Evolutionary conservation across 2,329 filamentous ascomycete species (phyloP).

Genomic region (Ophiosphaerella herpotricha): DNA sequence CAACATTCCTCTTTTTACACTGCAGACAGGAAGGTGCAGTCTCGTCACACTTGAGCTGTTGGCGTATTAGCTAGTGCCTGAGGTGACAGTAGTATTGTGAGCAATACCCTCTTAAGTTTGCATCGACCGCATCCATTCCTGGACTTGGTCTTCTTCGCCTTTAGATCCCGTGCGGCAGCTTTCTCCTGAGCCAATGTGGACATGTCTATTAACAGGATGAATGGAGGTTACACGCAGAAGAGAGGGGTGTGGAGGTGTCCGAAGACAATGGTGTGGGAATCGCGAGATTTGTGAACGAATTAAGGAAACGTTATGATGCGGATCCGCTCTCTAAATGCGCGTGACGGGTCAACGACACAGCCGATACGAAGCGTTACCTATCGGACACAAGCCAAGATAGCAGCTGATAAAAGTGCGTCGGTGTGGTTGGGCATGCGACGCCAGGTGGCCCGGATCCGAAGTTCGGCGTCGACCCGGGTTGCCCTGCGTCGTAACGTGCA

Average conservation of each 20-base stretch:
- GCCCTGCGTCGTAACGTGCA: constrained; percentile 22
- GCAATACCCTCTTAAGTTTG: constrained; percentile 41
- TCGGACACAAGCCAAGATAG: constrained; percentile 29
- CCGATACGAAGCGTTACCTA: constrained; percentile 33
- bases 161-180: constrained; percentile 30
- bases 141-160: constrained; percentile 43
- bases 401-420: constrained; percentile 33
- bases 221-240: constrained; percentile 5
- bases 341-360: constrained; percentile 28
- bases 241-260: constrained; percentile 18
- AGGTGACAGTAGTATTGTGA: background rate
- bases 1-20: constrained; percentile 49
- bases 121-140: constrained; percentile 43
- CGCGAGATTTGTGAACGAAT: constrained; percentile 17
- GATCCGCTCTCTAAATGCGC: constrained; percentile 27
- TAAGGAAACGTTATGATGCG: constrained; percentile 22
- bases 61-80: constrained; percentile 19
- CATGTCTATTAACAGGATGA: constrained; percentile 28
- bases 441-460: constrained; percentile 25
- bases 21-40: constrained; percentile 50
- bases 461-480: constrained; percentile 20
- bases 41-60: constrained; percentile 52
- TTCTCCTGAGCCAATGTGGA: constrained; percentile 35
- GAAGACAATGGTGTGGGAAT: constrained; percentile 20
- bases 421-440: constrained; percentile 23